Conservation (phyloP, 164 flowering plant species). For the Chloranthus sessilifolius region DNA sequence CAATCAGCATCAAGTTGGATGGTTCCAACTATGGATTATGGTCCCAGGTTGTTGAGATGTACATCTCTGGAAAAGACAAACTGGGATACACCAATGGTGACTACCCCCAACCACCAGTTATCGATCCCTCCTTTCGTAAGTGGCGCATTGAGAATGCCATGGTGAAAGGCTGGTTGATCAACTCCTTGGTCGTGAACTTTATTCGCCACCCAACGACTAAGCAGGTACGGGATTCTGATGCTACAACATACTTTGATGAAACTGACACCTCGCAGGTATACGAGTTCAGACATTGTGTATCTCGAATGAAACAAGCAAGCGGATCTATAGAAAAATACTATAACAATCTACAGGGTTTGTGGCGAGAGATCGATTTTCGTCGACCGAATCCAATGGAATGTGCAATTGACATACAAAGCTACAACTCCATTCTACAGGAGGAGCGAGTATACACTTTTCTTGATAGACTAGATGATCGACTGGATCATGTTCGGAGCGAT, state of each 20-base stretch:
- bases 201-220: neutral
- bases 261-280: too few species aligned
- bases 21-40: neutral
- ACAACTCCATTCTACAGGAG: too few species aligned
- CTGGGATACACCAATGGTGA: neutral
- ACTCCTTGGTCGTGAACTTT: neutral
- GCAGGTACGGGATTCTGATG: neutral
- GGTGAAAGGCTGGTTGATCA: neutral
- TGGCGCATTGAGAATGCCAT: neutral
- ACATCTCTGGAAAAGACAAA: neutral
- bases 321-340: neutral
- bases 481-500: too few species aligned
- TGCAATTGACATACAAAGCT: neutral
- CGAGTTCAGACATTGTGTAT: too few species aligned
- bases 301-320: too few species aligned
- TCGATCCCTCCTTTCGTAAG: neutral
- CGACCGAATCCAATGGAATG: neutral
- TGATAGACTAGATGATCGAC: too few species aligned
- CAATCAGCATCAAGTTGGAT: neutral
- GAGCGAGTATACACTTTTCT: too few species aligned
- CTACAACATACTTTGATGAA: neutral
- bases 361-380: neutral
- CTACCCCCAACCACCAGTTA: neutral
- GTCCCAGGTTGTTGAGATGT: slow-evolving; percentile 2
- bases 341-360: neutral